A percentile compares a stretch with the other conserved stretches of the same genome.
phyloP scores from a whole-genome alignment of 2,329 filamentous ascomycete species.

The Arthrinium puccinioides region DNA sequence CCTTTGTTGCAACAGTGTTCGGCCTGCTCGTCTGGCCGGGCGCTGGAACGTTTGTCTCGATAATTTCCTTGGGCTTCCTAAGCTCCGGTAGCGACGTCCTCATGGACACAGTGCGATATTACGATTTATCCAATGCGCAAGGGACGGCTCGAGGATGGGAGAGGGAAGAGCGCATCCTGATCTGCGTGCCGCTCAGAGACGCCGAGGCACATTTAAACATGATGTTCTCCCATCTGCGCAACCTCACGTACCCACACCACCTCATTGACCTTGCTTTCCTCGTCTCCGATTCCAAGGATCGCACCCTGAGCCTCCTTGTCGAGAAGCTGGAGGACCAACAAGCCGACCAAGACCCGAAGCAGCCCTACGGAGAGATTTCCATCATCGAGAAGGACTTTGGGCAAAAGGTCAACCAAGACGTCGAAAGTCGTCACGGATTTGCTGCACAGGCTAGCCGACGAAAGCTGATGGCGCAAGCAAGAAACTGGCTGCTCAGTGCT shows the following conservation, averaged over 20 bases:
- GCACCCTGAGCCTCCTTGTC: slow-evolving; percentile 70
- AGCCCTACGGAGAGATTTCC: slow-evolving; percentile 90
- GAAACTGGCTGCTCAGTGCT: slow-evolving; percentile 94
- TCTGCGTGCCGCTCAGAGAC: slow-evolving; percentile 91
- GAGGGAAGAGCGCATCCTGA: slow-evolving; percentile 85
- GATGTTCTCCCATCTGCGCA: slow-evolving; percentile 97
- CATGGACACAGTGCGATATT: slow-evolving; percentile 93
- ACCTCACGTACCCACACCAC: slow-evolving; percentile 95
- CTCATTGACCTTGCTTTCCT: slow-evolving; percentile 94
- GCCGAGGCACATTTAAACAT: slow-evolving; percentile 87
- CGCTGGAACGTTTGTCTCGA: slow-evolving; percentile 52
- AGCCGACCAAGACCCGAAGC: slow-evolving; percentile 67
- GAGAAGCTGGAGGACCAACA: slow-evolving; percentile 74
- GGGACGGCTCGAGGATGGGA: slow-evolving; percentile 94
- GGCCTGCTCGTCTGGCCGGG: slow-evolving; percentile 70
- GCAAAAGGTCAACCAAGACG: slow-evolving; percentile 94
- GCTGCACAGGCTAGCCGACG: slow-evolving; percentile 88
- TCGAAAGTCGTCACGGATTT: slow-evolving; percentile 95
- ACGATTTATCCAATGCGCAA: slow-evolving; percentile 86
- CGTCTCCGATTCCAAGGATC: slow-evolving; percentile 94
- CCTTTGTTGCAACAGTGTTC: slow-evolving; percentile 56
- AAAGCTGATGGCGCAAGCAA: slow-evolving; percentile 95
- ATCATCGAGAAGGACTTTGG: slow-evolving; percentile 99
- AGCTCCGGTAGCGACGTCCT: slow-evolving; percentile 63
- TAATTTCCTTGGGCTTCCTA: slow-evolving; percentile 63